Base-by-base conservation (phyloP, 176 grass and related monocot species). In the Typha latifolia region DNA sequence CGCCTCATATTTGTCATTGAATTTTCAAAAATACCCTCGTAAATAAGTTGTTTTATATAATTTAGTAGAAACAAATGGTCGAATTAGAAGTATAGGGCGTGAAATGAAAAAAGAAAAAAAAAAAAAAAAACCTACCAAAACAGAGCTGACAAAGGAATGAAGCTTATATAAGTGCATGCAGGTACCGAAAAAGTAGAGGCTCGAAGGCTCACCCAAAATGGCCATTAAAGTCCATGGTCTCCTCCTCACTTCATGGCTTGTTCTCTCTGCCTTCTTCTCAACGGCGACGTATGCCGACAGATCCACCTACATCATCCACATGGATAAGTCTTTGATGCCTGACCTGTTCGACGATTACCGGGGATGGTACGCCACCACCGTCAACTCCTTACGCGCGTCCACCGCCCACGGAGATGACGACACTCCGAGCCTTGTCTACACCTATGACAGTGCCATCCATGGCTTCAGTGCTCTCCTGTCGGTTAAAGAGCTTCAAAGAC, bases 261-360 rank as follows among this genome's bases (percentile, higher is more conserved):
- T 18, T 55, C 1, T 18, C 1, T 55, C 6, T 5, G 7, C 18
- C 51, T n/a, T 55, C 18, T n/a, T 0, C 18, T n/a, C 8, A 6
- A 9, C 74, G 63, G n/a, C 26, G 1, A 15, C 68, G 55, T 26
- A 80, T 0, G 9, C n/a, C 61, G 32, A n/a, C 1, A 55, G 51
- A 55, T 55, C 26, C 56, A 31, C 82, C 24, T 89, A 92, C 66
- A 97, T 97, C 62, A 80, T 97, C 66, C 81, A 97, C 75, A 84
- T 89, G 82, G 93, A 96, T 76, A 89, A 84, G 79, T 86, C 85
- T 47, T 78, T 78, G 68, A 91, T 91, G 93, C 93, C 93, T 1
- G 3, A 66, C 18, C 48, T 15, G 48, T 89, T 78, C 88, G 21
- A 78, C 37, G 81, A 57, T 66, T 78, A 79, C 61, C 56, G 37